These are phyloP conservation scores for Scheffersomyces spartinae DNA, from an alignment of 805 yeast genomes.

Conservation along the genomic window DNA sequence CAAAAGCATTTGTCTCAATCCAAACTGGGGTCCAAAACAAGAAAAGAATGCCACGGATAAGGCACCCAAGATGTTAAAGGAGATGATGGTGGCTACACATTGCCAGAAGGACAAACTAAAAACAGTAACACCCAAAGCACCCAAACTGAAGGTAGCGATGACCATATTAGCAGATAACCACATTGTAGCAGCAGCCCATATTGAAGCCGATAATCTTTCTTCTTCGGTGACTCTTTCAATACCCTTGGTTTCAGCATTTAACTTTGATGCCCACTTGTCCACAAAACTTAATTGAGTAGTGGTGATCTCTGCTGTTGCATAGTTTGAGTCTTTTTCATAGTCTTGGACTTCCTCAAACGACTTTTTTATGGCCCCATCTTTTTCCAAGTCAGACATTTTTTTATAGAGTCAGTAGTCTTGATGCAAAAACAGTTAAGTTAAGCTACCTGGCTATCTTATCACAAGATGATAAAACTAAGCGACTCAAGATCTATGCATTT, in stretches of 20 bases:
- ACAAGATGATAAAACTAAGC: no score
- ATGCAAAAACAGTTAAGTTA: no score
- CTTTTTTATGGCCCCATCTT: no score
- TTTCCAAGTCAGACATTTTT: no score
- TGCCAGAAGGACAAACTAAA: slow-evolving; percentile 22
- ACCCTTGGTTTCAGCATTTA: slow-evolving; percentile 19
- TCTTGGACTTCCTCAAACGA: no score
- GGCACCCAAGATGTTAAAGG: slow-evolving; percentile 23
- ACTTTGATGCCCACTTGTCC: slow-evolving; percentile 12
- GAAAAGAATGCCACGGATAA: slow-evolving; percentile 28
- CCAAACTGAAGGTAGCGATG: slow-evolving; percentile 24
- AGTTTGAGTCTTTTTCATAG: no score
- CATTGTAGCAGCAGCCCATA: slow-evolving; percentile 13
- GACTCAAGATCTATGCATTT: no score
- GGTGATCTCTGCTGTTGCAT: no score
- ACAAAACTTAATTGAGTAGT: no score
- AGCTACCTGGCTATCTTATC: no score
- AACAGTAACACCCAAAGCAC: slow-evolving; percentile 24
- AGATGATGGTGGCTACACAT: slow-evolving; percentile 16
- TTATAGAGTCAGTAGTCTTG: no score
- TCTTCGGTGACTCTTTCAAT: slow-evolving; percentile 17
- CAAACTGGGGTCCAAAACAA: slow-evolving; percentile 24
- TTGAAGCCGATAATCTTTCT: slow-evolving; percentile 7
- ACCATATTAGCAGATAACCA: slow-evolving; percentile 22
- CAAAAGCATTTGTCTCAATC: slow-evolving; percentile 25